phyloP scores from a whole-genome alignment of 495 filamentous ascomycete species.

The Penicillium argentinense region DNA sequence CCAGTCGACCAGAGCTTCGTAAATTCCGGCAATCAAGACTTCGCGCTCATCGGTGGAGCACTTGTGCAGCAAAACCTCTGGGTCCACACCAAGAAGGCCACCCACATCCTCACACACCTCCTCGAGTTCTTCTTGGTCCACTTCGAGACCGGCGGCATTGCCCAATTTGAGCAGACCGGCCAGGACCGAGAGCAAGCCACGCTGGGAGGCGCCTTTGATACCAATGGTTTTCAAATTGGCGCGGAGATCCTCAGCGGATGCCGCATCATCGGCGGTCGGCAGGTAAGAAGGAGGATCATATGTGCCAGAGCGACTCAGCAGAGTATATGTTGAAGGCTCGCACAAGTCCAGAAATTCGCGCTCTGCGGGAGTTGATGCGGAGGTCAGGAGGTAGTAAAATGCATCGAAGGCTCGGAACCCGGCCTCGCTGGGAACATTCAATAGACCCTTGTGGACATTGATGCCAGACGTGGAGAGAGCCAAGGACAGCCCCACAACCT shows the following conservation, averaged over 20 bases:
- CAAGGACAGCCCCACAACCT: slow-evolving; percentile 70
- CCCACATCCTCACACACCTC: slow-evolving; percentile 88
- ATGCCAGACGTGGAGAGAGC: slow-evolving; percentile 85
- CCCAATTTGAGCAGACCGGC: slow-evolving; percentile 89
- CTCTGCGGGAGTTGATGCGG: slow-evolving; percentile 85
- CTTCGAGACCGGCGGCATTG: slow-evolving; percentile 78
- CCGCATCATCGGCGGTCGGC: slow-evolving; percentile 89
- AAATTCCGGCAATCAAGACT: slow-evolving; percentile 79
- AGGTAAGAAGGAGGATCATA: slow-evolving; percentile 88
- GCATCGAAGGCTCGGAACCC: slow-evolving; percentile 97
- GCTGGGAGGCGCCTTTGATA: slow-evolving; percentile 79
- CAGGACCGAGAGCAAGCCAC: slow-evolving; percentile 78
- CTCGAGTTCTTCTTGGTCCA: slow-evolving; percentile 84
- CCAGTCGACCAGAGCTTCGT: slow-evolving; percentile 96
- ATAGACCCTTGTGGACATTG: slow-evolving; percentile 76
- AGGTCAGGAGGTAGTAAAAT: slow-evolving; percentile 94
- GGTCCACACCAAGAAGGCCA: slow-evolving; percentile 80
- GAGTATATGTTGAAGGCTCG: slow-evolving; percentile 69
- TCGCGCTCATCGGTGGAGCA: slow-evolving; percentile 81
- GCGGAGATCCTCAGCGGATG: slow-evolving; percentile 90
- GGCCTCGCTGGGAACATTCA: slow-evolving; percentile 73
- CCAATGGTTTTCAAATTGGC: slow-evolving; percentile 81
- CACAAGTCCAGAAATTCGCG: slow-evolving; percentile 87
- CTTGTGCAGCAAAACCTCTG: slow-evolving; percentile 75
- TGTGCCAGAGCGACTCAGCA: slow-evolving; percentile 80